Evolutionary conservation across 116 monocot genomes (phyloP), one percentile per base, ranked within the genome.

Genomic region (Iris pallida): DNA sequence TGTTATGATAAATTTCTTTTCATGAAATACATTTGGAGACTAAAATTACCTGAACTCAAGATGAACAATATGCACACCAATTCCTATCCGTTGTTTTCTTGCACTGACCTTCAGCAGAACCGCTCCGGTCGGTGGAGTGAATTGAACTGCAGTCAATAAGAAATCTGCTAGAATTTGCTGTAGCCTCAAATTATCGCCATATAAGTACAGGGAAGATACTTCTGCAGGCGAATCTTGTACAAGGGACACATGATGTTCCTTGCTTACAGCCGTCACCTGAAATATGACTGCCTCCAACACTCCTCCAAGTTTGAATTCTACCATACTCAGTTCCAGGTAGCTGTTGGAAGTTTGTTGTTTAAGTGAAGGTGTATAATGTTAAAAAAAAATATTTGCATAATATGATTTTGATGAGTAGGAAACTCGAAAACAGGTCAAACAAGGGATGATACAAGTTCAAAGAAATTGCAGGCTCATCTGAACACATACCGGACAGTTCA

Each of bases 161-260:
- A 91, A 91, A 69, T 91, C 82, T 44, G 95, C 77, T 53, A 95
- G 70, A 44, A 84, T 76, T 77, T 95, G 95, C 57, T 91, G 95
- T 43, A 95, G 82, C 73, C 91, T 86, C 70, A 88, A 71, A 73
- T 80, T 88, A 65, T 95, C 95, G 42, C 91, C 94, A 68, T 77
- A 90, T 10, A 94, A 79, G 57, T 72, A 62, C 90, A 94, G 75
- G 52, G 53, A 76, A 14, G 85, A 90, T 43, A 85, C 63, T 70
- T 82, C 90, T 20, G 49, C 51, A 69, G 90, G 79, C 19, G 76
- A 83, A 79, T 94, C 85, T 48, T 78, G 85, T 54, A 80, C 66
- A 49, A 95, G 75, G 1, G 78, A 45, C 12, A 91, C 75, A 40
- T 82, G 63, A 4, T 74, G 60, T 64, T 91, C 81, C 64, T 62